Evolutionary conservation across 371 early-diverging fungal genomes (phyloP), one percentile per base, ranked within the genome.

Genomic region (Dinochytrium kinnereticum): DNA sequence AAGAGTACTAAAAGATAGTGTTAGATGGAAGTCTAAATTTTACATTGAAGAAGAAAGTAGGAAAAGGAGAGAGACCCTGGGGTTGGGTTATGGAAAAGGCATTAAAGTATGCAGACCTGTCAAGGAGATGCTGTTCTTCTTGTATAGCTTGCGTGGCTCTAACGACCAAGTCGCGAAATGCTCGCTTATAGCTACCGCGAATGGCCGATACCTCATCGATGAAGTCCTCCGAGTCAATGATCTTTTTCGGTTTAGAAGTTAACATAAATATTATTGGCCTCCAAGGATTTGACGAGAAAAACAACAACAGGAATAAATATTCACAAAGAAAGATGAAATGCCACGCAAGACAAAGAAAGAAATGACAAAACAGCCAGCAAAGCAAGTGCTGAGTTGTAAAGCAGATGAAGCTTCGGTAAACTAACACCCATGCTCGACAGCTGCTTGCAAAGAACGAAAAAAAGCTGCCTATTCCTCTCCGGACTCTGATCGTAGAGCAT

Each of bases 401-500:
- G n/a, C n/a, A n/a, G n/a, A n/a, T n/a, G n/a, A n/a, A n/a, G n/a
- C n/a, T n/a, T n/a, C n/a, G n/a, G n/a, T n/a, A n/a, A 50, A 75
- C 57, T 70, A 69, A 64, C 78, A 13, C 85, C 85, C 85, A 82
- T 83, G 15, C 55, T 40, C 30, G 76, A 76, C 33, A 84, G 80
- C 68, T 86, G 86, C 44, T 81, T 79, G 44, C 88, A 87, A 50
- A 93, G 88, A 34, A 92, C 82, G 70, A 91, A 93, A 71, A 96
- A 96, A n/a, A 95, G 85, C 69, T 88, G 84, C 50, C 90, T 90
- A 77, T 93, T 95, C 61, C 90, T 86, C 73, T 93, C 90, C 0
- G 94, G 94, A 30, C 89, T 87, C 71, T 93, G 91, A 70, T 94
- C 94, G 80, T 95, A 94, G 21, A 93, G 78, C 53, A 89, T 81